These are phyloP conservation scores for Plantago major DNA, from an alignment of 257 asterid species.

Conservation along the genomic window DNA sequence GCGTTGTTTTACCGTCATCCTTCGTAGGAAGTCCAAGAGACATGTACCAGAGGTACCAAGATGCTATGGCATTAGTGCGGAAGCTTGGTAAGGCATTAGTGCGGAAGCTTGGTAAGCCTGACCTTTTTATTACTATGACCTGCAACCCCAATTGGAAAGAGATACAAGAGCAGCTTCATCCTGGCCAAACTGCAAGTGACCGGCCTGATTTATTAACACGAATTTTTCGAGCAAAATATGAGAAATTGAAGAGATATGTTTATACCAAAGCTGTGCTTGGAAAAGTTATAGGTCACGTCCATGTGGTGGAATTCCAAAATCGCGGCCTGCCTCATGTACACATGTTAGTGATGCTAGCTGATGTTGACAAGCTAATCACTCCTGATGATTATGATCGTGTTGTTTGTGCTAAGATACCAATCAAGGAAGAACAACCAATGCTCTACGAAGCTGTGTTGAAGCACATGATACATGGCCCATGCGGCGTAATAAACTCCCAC, in stretches of 20 bases:
- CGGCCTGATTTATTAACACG: background rate
- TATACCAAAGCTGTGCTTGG: background rate
- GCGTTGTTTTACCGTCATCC: background rate
- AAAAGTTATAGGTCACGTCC: background rate
- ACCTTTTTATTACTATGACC: background rate
- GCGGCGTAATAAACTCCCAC: background rate
- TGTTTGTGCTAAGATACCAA: background rate
- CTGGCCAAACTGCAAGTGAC: background rate
- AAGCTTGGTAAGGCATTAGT: background rate
- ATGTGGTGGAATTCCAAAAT: background rate
- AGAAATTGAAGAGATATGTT: background rate
- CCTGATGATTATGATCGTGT: background rate
- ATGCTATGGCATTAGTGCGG: background rate
- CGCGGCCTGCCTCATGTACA: background rate
- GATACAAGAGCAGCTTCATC: background rate
- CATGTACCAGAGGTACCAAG: conserved; percentile 1
- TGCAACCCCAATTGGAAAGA: conserved; percentile 1
- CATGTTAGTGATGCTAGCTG: background rate
- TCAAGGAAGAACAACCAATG: background rate
- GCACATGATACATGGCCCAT: conserved; percentile 1
- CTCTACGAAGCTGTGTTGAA: background rate
- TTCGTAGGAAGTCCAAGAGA: conserved; percentile 1
- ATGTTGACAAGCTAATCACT: background rate
- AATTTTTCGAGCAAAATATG: background rate
- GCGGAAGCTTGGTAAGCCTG: background rate